Percentiles rank a stretch among this genome's conserved stretches.
Evolutionary conservation across 306 rosid species (phyloP).

Genomic region (Ceratonia siliqua): DNA sequence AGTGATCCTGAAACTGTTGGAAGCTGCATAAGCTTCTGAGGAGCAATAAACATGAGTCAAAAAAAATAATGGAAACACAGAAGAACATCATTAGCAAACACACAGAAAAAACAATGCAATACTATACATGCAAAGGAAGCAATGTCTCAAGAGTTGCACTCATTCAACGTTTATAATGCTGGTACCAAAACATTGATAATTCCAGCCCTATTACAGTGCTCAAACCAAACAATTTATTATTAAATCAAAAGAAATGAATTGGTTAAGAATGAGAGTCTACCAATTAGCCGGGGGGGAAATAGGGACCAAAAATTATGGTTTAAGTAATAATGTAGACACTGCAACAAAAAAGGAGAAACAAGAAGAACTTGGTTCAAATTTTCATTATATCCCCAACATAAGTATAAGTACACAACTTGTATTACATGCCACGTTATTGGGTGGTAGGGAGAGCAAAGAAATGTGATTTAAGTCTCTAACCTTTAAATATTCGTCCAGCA

Average conservation of each 20-base stretch:
- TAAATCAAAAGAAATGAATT: slow-evolving; percentile 2
- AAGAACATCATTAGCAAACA: slow-evolving; percentile 30
- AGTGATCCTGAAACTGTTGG: slow-evolving; percentile 95
- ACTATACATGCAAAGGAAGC: slow-evolving; percentile 27
- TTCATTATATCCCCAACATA: neutral
- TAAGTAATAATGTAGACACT: slow-evolving; percentile 18
- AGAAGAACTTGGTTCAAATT: slow-evolving; percentile 10
- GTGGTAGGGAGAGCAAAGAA: slow-evolving; percentile 18
- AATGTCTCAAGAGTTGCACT: slow-evolving; percentile 28
- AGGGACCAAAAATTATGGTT: slow-evolving; percentile 13
- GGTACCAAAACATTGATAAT: slow-evolving; percentile 25
- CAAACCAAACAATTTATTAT: slow-evolving; percentile 18
- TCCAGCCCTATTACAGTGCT: slow-evolving; percentile 15
- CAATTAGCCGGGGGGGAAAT: slow-evolving; percentile 17
- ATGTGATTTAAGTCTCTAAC: slow-evolving; percentile 43
- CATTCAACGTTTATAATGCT: slow-evolving; percentile 25
- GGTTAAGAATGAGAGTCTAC: slow-evolving; percentile 19
- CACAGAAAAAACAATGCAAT: slow-evolving; percentile 22
- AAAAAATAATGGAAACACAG: slow-evolving; percentile 27
- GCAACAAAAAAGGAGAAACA: slow-evolving; percentile 5
- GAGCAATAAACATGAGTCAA: slow-evolving; percentile 33
- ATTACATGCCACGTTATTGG: slow-evolving; percentile 18
- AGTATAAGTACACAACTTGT: neutral
- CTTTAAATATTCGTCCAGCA: slow-evolving; percentile 86
- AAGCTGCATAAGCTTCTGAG: slow-evolving; percentile 90